Evolutionary conservation across 176 grass and related monocot genomes (phyloP), one percentile per base, ranked within the genome.

Genomic region (Echinochloa phyllopogon): DNA sequence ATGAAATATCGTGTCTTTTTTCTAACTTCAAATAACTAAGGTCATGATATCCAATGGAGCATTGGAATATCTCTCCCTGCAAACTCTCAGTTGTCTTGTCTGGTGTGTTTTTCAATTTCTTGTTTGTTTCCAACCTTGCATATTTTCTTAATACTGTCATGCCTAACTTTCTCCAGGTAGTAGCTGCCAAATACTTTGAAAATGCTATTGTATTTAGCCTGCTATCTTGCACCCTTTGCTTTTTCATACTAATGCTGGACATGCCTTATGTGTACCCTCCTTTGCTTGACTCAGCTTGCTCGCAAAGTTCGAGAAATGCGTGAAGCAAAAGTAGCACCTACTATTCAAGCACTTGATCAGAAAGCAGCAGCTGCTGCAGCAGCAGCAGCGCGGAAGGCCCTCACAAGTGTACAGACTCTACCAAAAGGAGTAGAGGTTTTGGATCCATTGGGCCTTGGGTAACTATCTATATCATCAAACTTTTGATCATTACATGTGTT

Each of bases 381-480:
- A 65, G 79, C 87, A 14, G 82, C 87, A 11, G 93, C 89, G 80
- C 91, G 60, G 24, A 98, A 98, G 86, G 91, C 65, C 65, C 91
- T 98, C 38, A 91, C 89, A 65, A 90, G 43, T 82, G 70, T 95
- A 76, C 91, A 95, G 59, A 94, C 96, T 76, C 85, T 98, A 87
- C 96, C 96, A 52, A 95, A 81, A 94, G 93, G 96, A 58, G 96
- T 98, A 77, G 96, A 98, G 72, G 96, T 98, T 77, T 92, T 98
- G 80, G 96, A 98, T 92, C 96, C 96, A 74, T 89, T 98, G 71
- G 96, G 93, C 64, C 89, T 98, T 41, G 96, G 96, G 96, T 98
- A 98, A 95, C 36, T 81, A 87, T 81, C 83, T 79, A 40, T 20
- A 66, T 55, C 23, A 41, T 69, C 40, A 42, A 72, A 82, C 17